Percentiles rank a stretch among this genome's conserved stretches.
These are phyloP conservation scores for Diplocarpon rosae DNA, from an alignment of 2,329 filamentous ascomycete genomes.

Conservation along the genomic window DNA sequence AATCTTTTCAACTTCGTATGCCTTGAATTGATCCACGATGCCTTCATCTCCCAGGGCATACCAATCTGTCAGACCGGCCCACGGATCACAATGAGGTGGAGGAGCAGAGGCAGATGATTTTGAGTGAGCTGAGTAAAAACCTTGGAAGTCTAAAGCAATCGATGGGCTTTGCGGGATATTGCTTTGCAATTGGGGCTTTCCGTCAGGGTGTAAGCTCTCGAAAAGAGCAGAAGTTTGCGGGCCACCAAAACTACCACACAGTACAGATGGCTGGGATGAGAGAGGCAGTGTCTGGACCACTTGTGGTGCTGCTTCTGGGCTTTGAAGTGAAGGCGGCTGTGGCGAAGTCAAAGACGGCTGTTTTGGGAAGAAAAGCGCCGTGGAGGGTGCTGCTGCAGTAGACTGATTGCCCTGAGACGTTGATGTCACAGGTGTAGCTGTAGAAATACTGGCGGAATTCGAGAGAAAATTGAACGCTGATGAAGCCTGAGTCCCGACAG, in stretches of 20 bases:
- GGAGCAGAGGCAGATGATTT: neutral
- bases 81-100: neutral
- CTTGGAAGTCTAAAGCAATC: neutral
- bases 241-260: neutral
- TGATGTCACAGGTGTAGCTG: neutral
- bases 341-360: neutral
- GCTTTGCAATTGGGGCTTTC: neutral
- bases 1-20: constrained; percentile 16
- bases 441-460: neutral
- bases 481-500: neutral
- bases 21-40: constrained; percentile 26
- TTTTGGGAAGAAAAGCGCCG: neutral
- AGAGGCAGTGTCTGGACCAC: neutral
- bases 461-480: neutral
- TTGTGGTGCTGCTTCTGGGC: neutral
- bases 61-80: constrained; percentile 18
- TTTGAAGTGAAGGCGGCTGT: neutral
- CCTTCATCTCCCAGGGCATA: constrained; percentile 22
- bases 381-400: neutral
- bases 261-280: neutral
- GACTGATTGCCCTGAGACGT: neutral
- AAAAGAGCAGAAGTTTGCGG: no score
- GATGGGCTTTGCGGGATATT: neutral
- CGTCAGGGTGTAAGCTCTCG: neutral
- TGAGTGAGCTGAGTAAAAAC: neutral